phyloP scores from a whole-genome alignment of 306 rosid species.

The Rosa multiflora region DNA sequence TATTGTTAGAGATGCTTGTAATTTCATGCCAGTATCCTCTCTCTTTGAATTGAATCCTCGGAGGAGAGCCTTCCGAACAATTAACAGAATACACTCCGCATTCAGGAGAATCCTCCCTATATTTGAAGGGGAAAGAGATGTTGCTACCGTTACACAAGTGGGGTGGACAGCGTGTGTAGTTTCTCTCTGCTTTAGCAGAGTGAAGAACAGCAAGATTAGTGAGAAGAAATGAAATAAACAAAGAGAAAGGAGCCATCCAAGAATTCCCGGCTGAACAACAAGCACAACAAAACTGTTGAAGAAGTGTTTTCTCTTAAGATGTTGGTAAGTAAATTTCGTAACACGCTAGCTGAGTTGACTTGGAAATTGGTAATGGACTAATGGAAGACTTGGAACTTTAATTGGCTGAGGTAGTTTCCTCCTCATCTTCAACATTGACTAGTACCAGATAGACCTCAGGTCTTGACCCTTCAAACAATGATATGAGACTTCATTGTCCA shows the following conservation, averaged over 20 bases:
- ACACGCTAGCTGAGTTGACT: neutral
- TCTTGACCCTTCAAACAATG: neutral
- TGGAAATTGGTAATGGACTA: neutral
- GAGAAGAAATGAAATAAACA: slow-evolving; percentile 12
- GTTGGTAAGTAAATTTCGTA: neutral
- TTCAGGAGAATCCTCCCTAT: fast-evolving
- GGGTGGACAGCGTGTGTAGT: slow-evolving; percentile 6
- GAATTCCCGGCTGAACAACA: neutral
- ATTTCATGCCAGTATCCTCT: neutral
- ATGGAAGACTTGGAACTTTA: neutral
- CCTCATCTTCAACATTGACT: slow-evolving; percentile 5
- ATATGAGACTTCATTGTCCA: neutral
- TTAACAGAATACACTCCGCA: neutral
- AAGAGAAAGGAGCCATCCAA: slow-evolving; percentile 2
- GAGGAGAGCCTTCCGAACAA: neutral
- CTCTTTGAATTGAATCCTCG: neutral
- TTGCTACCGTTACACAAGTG: neutral
- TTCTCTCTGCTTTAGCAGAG: neutral
- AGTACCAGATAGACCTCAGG: neutral
- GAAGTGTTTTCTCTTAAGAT: neutral
- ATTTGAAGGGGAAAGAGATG: neutral
- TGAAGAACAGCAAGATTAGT: slow-evolving; percentile 7
- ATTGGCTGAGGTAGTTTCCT: neutral
- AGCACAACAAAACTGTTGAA: neutral
- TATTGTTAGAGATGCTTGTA: fast-evolving